Evolutionary conservation across 2,329 filamentous ascomycete genomes (phyloP), one percentile per base, ranked within the genome.

Genomic region (Aspergillus sp.): DNA sequence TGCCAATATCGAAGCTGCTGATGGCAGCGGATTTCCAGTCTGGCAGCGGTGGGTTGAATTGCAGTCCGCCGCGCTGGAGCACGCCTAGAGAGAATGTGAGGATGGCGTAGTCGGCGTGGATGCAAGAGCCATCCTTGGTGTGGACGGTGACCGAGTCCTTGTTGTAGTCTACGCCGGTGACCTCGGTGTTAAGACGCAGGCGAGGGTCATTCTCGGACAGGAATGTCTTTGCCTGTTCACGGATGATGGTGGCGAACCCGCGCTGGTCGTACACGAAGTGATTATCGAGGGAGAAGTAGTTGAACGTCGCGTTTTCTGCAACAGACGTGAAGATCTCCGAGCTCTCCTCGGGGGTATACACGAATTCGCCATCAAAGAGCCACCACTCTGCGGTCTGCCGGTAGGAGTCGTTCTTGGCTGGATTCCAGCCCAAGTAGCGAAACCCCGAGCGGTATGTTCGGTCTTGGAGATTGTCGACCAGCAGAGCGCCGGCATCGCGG

Each of bases 41-140:
- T 0, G 87, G 87, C 0, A 90, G 75, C 6, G 74, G 65, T 0
- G 87, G 87, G 7, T 76, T 69, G 66, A 90, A 90, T 0, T 73
- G 70, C 3, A 90, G 80, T 0, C 75, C 79, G 3, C 85, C 79
- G 56, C 85, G 82, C 67, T 90, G 87, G 0, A 90, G 74, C 0
- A 90, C 87, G 1, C 87, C 87, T 0, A 90, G 71, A 0, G 85
- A 87, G 69, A 90, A 89, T 0, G 86, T 90, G 61, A 80, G 82
- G 58, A 90, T 82, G 1, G 86, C 87, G 60, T 87, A 86, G 3
- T 82, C 80, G 1, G 86, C 86, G 43, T 79, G 68, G 12, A 88
- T 74, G 60, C 85, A 88, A 1, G 40, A 19, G 12, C 83, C 85
- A 48, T 85, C 79, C 3, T 79, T 69, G n/a, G 78, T 82, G 45